Conservation (phyloP, 2,329 filamentous ascomycete species). For the Fusarium graminum region DNA sequence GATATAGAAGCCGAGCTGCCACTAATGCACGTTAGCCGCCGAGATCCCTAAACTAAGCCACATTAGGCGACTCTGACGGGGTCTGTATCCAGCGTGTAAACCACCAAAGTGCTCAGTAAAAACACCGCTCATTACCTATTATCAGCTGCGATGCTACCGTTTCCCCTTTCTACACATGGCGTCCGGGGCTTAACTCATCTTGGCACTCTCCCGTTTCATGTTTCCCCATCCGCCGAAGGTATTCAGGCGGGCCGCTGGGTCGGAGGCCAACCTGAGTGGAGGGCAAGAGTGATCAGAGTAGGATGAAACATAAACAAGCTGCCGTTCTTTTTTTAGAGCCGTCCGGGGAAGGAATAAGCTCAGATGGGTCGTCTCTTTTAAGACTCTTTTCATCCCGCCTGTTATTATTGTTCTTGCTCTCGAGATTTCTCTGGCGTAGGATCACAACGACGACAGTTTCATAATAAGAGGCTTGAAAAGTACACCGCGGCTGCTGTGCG, state of each 20-base stretch:
- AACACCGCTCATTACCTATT: constrained; percentile 26
- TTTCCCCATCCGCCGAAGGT: constrained; percentile 14
- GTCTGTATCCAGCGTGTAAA: constrained; percentile 5
- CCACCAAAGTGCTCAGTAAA: constrained; percentile 13
- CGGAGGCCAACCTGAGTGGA: constrained; percentile 19
- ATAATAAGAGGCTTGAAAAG: constrained; percentile 29
- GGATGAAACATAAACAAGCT: constrained; percentile 39
- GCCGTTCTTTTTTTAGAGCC: constrained; percentile 33
- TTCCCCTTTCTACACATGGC: constrained; percentile 4
- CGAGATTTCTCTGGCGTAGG: constrained; percentile 25
- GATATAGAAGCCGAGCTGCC: constrained; percentile 40
- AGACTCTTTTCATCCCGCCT: constrained; percentile 13
- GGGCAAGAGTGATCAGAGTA: constrained; percentile 13
- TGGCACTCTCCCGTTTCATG: constrained; percentile 34
- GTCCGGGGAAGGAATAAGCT: constrained; percentile 30
- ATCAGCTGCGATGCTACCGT: constrained; percentile 10
- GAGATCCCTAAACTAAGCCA: constrained; percentile 8
- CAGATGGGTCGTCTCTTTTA: constrained; percentile 26
- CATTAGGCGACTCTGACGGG: background rate
- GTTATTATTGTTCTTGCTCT: constrained; percentile 6
- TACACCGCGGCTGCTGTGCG: constrained; percentile 41
- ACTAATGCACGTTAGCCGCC: constrained; percentile 49
- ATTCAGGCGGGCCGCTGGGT: constrained; percentile 18
- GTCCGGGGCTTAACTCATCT: constrained; percentile 12
- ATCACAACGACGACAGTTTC: constrained; percentile 26